Evolutionary conservation across 495 filamentous ascomycete species (phyloP).

Genomic region (Neurospora pannonica): DNA sequence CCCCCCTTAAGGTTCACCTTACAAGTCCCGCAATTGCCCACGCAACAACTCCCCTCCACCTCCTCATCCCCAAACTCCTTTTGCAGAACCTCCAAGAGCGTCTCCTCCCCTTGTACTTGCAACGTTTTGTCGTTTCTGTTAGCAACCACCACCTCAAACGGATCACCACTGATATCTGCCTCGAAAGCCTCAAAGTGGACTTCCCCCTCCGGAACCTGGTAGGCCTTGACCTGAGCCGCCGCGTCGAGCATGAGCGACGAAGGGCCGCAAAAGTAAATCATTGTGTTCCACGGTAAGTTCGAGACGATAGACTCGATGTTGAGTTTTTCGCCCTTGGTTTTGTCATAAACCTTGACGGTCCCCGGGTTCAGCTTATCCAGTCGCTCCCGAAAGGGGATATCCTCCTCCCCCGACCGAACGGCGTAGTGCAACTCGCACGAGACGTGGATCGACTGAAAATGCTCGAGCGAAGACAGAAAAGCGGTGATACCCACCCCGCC

Average conservation of each 20-base stretch:
- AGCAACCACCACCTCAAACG: slow-evolving; percentile 42
- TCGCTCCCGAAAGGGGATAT: slow-evolving; percentile 33
- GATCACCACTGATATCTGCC: slow-evolving; percentile 41
- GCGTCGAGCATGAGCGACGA: slow-evolving; percentile 41
- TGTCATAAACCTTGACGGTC: slow-evolving; percentile 37
- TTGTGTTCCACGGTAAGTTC: slow-evolving; percentile 34
- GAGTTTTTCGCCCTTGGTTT: slow-evolving; percentile 35
- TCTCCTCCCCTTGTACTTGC: slow-evolving; percentile 33
- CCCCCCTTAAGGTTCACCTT: slow-evolving; percentile 38
- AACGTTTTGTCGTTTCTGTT: slow-evolving; percentile 18
- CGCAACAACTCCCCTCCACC: slow-evolving; percentile 44
- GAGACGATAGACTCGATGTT: slow-evolving; percentile 33
- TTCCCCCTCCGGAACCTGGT: slow-evolving; percentile 31
- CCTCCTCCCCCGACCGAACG: slow-evolving; percentile 26
- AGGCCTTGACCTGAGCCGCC: slow-evolving; percentile 19
- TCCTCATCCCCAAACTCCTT: slow-evolving; percentile 26
- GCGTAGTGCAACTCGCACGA: slow-evolving; percentile 39
- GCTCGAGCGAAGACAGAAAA: slow-evolving; percentile 30
- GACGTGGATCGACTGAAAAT: slow-evolving; percentile 31
- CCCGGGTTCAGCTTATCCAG: slow-evolving; percentile 23
- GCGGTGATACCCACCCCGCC: slow-evolving; percentile 47
- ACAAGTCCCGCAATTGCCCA: slow-evolving; percentile 54
- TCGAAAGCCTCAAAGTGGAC: slow-evolving; percentile 49
- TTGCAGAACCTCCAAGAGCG: slow-evolving; percentile 33
- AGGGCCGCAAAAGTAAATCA: slow-evolving; percentile 48